Base-by-base conservation (phyloP, 257 asterid genomes). In the Nicotiana obtusifolia region DNA sequence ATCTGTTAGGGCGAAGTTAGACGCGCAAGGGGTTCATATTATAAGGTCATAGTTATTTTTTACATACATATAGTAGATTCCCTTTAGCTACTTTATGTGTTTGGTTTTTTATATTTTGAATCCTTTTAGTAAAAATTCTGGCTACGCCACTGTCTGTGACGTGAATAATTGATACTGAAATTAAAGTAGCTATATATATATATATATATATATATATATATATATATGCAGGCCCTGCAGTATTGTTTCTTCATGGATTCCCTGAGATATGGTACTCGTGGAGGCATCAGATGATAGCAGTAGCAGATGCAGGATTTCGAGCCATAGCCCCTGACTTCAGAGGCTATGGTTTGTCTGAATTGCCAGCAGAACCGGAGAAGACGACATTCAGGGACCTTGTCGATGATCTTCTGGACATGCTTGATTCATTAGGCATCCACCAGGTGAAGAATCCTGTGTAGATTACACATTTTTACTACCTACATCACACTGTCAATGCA, bases 341-440 rank as follows among this genome's bases (percentile, higher is more conserved):
- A 89, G 95, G 95, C 3, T 91, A 87, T 76, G 95, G 91, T 28
- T 69, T 88, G 26, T 91, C 91, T 37, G 89, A 89, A 47, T 84
- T 82, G 19, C 89, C 91, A 1, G 82, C 80, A 13, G 84, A 86
- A 64, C 91, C 90, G 13, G 87, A 90, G 69, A 89, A 85, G 61
- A 68, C 91, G 33, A 81, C 82, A 3, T 83, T 78, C 84, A 9
- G 19, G 31, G 93, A 91, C 81, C 78, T 91, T 54, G 67, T 85
- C 31, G 52, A 60, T 14, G 93, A 92, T 68, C 85, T 92, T 10
- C 86, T 76, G 56, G 88, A 87, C 4, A 83, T 91, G 13, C 81
- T 88, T 33, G 92, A 92, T 77, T 90, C 92, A 31, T 77, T 91
- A 28, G 8, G 54, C 80, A 81, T 91, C 69, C 76, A 65, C 0